Conservation (phyloP, 1,139 yeast species). For the Saccharomycopsis hybrid region DNA sequence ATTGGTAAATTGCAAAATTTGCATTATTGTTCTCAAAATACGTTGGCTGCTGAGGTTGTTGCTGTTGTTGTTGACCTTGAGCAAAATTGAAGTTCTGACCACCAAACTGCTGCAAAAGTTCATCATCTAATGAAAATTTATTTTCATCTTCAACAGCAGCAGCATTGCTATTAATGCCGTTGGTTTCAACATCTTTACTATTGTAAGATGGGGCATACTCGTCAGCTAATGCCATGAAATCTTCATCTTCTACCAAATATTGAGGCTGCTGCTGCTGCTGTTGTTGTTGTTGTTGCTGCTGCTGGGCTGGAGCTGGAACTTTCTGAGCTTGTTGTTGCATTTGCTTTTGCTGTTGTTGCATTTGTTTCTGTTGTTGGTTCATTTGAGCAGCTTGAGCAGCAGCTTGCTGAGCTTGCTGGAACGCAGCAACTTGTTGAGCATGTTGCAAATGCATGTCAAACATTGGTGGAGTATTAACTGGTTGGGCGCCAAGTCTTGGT, state of each 20-base stretch:
- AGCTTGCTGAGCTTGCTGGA: constrained; percentile 16
- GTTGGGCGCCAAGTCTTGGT: constrained; percentile 7
- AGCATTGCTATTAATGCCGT: not conserved
- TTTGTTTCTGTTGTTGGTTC: constrained; percentile 10
- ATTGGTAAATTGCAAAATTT: no score
- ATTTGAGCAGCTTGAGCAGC: constrained; percentile 10
- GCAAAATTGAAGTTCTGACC: no score
- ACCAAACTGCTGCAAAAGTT: not conserved
- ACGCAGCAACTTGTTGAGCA: constrained; percentile 10
- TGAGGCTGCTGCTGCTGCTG: constrained; percentile 10
- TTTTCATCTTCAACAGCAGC: constrained; percentile 8
- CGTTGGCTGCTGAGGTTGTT: no score
- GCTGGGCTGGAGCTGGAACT: constrained; percentile 7
- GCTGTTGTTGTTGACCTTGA: no score
- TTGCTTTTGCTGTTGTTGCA: constrained; percentile 9
- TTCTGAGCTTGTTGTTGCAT: constrained; percentile 8
- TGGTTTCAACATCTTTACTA: not conserved
- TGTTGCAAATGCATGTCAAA: constrained; percentile 16
- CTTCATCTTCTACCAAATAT: constrained; percentile 17
- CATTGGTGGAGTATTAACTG: constrained; percentile 12
- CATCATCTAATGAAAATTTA: constrained; percentile 15
- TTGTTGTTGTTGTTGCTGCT: constrained; percentile 1
- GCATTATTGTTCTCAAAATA: no score
- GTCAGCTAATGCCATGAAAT: constrained; percentile 20
- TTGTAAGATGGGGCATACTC: constrained; percentile 12